These are phyloP conservation scores for Pythium graminicola DNA, from an alignment of 352 stramenopile species.

Conservation along the genomic window DNA sequence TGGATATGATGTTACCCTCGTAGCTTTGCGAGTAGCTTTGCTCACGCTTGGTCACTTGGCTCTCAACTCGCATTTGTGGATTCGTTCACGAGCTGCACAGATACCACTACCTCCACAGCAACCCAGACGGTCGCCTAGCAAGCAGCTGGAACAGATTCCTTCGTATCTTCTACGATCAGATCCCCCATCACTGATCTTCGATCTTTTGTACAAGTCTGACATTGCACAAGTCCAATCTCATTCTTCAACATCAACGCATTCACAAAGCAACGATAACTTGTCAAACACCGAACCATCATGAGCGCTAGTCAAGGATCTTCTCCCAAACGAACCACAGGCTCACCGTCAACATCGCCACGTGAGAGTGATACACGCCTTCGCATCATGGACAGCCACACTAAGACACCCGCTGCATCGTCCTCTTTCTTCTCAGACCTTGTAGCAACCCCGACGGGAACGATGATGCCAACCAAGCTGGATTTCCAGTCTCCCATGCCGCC, in stretches of 20 bases:
- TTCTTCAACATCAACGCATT: not conserved
- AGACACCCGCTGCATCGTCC: not conserved
- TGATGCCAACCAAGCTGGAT: slow-evolving; percentile 19
- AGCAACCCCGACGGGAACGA: slow-evolving; percentile 17
- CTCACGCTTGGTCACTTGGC: not conserved
- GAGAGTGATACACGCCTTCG: too few species aligned
- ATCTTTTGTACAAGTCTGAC: slow-evolving; percentile 3
- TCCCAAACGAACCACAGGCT: not conserved
- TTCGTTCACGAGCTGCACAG: slow-evolving; percentile 3
- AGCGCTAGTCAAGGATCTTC: slow-evolving; percentile 4
- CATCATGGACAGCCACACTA: too few species aligned
- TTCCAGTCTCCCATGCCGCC: slow-evolving; percentile 26
- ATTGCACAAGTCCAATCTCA: not conserved
- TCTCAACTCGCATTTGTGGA: slow-evolving; percentile 8
- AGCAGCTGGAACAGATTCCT: not conserved
- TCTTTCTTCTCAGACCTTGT: slow-evolving; percentile 14
- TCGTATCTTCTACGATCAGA: slow-evolving; percentile 10
- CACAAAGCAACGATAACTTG: not conserved
- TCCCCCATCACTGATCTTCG: slow-evolving; percentile 1
- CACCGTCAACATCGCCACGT: not conserved
- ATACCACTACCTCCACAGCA: not conserved
- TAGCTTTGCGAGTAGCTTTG: not conserved
- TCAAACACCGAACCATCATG: not conserved
- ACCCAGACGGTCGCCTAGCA: not conserved
- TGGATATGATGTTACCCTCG: slow-evolving; percentile 26